Evolutionary conservation across 352 stramenopile genomes (phyloP), one percentile per base, ranked within the genome.

Genomic region (Globisporangium radiosum): DNA sequence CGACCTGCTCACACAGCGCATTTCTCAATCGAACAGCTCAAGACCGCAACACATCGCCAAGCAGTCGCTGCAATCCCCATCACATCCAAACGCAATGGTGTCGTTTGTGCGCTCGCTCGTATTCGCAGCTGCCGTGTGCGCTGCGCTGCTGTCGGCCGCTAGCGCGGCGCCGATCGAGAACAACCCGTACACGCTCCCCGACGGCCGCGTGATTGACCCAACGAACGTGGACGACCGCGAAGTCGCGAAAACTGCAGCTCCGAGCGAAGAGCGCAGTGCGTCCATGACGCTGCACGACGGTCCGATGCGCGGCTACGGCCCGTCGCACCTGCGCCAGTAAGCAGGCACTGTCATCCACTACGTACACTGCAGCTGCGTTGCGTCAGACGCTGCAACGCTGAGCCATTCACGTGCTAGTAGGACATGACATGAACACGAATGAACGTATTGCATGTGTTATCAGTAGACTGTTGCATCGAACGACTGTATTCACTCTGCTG

Each of bases 131-230:
- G 7, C 49, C 17, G 40, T 19, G 8, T 57, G 53, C 53, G 40
- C 40, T 13, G 40, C 53, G 10, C 40, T 45, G 40, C 39, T 50
- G 11, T 7, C 19, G 4, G 53, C 39, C 11, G 14, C 53, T 17
- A 57, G 53, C 53, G 40, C 53, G 17, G 50, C 17, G 39, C 33
- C 53, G 19, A 39, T 57, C 40, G 37, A 49, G 38, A 19, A 57
- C 17, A 40, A 57, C 53, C 53, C 40, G 53, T 57, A 57, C 53
- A 57, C 39, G 53, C 53, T 57, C 53, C 11, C 37, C 11, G 39
- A 50, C 19, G 53, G 53, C 53, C 39, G 53, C 40, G 53, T 57
- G 53, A 57, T 57, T 40, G 40, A 57, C 19, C 53, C 53, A 19
- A 57, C 53, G n/a, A 57, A 57, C 2, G 11, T 19, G 5, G 5